phyloP scores from a whole-genome alignment of 1,284 basidiomycete species.

The Fomitopsis betulina region DNA sequence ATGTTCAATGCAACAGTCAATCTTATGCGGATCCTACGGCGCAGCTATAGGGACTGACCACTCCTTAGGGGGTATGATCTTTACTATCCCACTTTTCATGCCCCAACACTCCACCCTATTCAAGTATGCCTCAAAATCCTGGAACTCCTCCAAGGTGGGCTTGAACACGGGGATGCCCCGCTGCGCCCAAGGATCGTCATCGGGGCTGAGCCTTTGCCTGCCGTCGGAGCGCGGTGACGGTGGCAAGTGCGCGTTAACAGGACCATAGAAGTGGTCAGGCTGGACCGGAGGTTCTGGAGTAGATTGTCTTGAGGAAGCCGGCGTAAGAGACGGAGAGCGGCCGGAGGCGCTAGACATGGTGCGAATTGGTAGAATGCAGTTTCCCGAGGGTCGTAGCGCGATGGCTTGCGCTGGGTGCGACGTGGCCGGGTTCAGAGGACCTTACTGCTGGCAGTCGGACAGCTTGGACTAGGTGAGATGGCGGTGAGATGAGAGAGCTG shows the following conservation, averaged over 20 bases:
- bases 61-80: slow-evolving; percentile 90
- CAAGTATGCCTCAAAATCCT: slow-evolving; percentile 88
- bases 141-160: slow-evolving; percentile 84
- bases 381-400: neutral
- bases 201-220: slow-evolving; percentile 66
- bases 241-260: slow-evolving; percentile 45
- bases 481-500: neutral
- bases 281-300: slow-evolving; percentile 51
- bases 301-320: slow-evolving; percentile 41
- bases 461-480: neutral
- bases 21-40: neutral
- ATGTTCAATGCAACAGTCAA: slow-evolving; percentile 5
- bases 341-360: slow-evolving; percentile 22
- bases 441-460: neutral
- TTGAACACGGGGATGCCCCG: slow-evolving; percentile 93
- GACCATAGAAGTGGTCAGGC: slow-evolving; percentile 78
- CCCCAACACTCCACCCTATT: slow-evolving; percentile 86
- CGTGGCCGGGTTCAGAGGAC: neutral
- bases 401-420: neutral
- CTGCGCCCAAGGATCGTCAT: slow-evolving; percentile 79
- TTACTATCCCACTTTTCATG: slow-evolving; percentile 83
- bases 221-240: slow-evolving; percentile 57
- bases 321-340: slow-evolving; percentile 44
- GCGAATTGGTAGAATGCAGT: neutral
- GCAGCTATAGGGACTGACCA: slow-evolving; percentile 55